A percentile compares a stretch with the other conserved stretches of the same genome.
Conservation (phyloP, 192 early-diverging fungal genomes). For the Dissophora globulifera region DNA sequence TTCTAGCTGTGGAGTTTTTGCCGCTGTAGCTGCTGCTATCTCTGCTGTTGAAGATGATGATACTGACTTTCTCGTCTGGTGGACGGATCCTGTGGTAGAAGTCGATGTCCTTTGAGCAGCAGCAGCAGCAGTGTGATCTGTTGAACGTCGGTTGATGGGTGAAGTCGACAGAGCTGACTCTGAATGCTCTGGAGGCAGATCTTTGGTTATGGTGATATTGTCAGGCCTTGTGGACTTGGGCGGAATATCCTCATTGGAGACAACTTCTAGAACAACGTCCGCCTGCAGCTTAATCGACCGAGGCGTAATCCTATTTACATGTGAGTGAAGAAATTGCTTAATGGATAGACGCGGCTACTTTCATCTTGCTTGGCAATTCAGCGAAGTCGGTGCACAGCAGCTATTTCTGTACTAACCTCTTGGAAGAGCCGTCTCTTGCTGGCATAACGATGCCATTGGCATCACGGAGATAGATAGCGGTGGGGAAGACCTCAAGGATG, state of each 20-base stretch:
- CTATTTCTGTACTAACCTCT: conserved; percentile 12
- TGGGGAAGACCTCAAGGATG: conserved; percentile 36
- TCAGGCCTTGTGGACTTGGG: conserved; percentile 6
- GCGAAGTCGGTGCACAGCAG: not conserved
- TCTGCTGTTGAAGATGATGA: not conserved
- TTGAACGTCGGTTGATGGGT: not conserved
- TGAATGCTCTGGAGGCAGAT: not conserved
- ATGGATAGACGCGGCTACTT: too few relatives aligned
- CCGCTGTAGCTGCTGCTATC: not conserved
- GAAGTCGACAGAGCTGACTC: not conserved
- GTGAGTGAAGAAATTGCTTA: not conserved
- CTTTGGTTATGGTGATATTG: conserved; percentile 2
- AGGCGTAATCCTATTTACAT: conserved; percentile 20
- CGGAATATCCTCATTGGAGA: conserved; percentile 19
- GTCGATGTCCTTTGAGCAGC: not conserved
- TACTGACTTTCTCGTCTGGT: too few relatives aligned
- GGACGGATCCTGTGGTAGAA: too few relatives aligned
- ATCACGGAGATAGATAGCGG: conserved; percentile 37
- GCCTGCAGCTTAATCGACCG: conserved; percentile 27
- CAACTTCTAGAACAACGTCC: conserved; percentile 34
- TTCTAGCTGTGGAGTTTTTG: not conserved
- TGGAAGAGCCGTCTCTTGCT: conserved; percentile 2
- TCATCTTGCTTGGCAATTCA: too few relatives aligned
- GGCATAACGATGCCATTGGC: conserved; percentile 41
- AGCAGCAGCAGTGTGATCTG: not conserved